Base-by-base conservation (phyloP, 1,284 basidiomycete species). In the Ustilago esculenta region DNA sequence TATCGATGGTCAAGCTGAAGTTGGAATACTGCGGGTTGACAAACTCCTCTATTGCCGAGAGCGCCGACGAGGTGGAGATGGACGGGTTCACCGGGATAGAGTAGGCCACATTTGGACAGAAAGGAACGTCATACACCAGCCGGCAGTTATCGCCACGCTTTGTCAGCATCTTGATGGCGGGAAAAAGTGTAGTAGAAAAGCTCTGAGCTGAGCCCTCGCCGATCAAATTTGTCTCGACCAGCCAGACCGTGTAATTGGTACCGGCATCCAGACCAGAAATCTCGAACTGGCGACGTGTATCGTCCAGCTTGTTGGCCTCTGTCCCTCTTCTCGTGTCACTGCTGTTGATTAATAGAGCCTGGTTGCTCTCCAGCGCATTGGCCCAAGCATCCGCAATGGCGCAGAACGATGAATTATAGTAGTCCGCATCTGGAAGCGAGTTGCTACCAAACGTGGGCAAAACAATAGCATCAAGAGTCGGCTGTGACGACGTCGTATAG, bases 31-130 rank as follows among this genome's bases (percentile, higher is more conserved):
- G 80, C 9, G 79, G 73, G 2, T 51, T 41, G 25, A 84, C 59
- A n/a, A 77, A 74, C 6, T 54, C 25, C 46, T 82, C 69, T 63
- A 83, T 79, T 33, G 68, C 73, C 10, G 66, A 35, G 12, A 84
- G 39, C 7, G 83, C 81, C 5, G 58, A 34, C 2, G 36, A 20
- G 1, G 77, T 79, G 3, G 77, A 55, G 29, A 83, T 63, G 0
- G 52, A 39, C 1, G 75, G 74, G 5, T 78, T 76, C 12, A 83
- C 63, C 0, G 84, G 83, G 29, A 84, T 81, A n/a, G 83, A 73
- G 55, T 84, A 84, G 11, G 83, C 83, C 21, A 84, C 75, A 7
- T 75, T 58, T 1, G 84, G 84, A 54, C 84, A 84, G 50, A 83
- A 83, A 4, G 75, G 61, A 14, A 83, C 60, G 43, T 81, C 74